These are phyloP conservation scores for Moesziomyces globuligerus DNA, from an alignment of 1,284 basidiomycete genomes.

Conservation along the genomic window DNA sequence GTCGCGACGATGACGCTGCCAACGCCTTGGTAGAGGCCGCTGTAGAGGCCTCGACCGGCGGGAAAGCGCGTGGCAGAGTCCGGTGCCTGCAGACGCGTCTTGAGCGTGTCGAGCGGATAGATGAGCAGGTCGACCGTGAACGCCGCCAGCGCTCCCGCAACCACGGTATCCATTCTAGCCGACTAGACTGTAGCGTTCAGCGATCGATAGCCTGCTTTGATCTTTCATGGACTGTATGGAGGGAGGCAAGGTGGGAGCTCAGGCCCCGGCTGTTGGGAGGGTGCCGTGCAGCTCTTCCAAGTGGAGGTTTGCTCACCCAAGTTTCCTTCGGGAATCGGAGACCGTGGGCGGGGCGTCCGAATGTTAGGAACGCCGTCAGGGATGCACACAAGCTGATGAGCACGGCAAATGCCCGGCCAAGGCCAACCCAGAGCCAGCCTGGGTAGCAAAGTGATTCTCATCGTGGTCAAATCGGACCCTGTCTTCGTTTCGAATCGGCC, in stretches of 20 bases:
- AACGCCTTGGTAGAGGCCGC: slow-evolving; percentile 90
- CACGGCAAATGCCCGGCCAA: too few species aligned
- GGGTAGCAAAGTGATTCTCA: too few species aligned
- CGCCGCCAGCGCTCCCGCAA: slow-evolving; percentile 60
- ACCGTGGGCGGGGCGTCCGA: too few species aligned
- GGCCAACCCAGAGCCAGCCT: too few species aligned
- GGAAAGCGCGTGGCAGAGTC: slow-evolving; percentile 77
- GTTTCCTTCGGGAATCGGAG: not conserved
- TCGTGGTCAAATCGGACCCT: too few species aligned
- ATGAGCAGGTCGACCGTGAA: slow-evolving; percentile 80
- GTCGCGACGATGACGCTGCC: slow-evolving; percentile 97
- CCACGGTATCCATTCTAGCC: slow-evolving; percentile 39
- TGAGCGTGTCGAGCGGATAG: slow-evolving; percentile 95
- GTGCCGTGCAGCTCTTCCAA: too few species aligned
- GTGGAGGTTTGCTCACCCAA: not conserved
- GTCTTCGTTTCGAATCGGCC: too few species aligned
- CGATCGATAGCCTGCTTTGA: not conserved
- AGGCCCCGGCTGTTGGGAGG: too few species aligned
- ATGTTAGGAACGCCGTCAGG: too few species aligned
- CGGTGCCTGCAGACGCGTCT: slow-evolving; percentile 90
- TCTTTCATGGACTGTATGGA: too few species aligned
- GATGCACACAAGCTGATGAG: not conserved
- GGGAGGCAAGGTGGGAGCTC: too few species aligned
- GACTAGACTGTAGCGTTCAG: not conserved
- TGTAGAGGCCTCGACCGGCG: slow-evolving; percentile 81